Percentiles rank a stretch among this genome's conserved stretches.
Evolutionary conservation across 345 rosid species (phyloP).

Genomic region (Linum trigynum): DNA sequence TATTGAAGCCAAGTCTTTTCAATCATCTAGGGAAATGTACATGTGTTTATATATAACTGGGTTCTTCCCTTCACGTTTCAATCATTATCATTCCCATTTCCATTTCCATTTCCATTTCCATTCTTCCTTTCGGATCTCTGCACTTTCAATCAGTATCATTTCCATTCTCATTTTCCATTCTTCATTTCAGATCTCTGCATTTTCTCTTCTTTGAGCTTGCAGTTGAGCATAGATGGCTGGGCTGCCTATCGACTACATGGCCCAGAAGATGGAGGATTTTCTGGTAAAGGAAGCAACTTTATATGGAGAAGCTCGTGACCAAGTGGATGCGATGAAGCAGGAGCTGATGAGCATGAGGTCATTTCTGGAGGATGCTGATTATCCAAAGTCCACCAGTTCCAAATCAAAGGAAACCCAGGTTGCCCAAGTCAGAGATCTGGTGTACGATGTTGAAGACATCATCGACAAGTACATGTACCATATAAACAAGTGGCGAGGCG

Average conservation of each 20-base stretch:
- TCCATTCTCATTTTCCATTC: not conserved
- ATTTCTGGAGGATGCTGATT: conserved; percentile 23
- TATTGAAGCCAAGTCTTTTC: not conserved
- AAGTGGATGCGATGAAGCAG: conserved; percentile 24
- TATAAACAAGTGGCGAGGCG: conserved; percentile 10
- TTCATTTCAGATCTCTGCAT: too few species aligned
- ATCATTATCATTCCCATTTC: not conserved
- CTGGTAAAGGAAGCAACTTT: conserved; percentile 27
- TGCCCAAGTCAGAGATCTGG: conserved; percentile 17
- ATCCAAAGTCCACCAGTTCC: not conserved
- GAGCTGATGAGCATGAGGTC: conserved; percentile 29
- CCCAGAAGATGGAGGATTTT: conserved; percentile 16
- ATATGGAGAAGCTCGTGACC: conserved; percentile 16
- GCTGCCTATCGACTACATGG: conserved; percentile 15
- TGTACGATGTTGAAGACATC: conserved; percentile 30
- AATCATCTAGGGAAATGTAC: not conserved
- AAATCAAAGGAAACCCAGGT: conserved; percentile 25
- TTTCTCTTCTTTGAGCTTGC: not conserved
- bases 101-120: too few species aligned
- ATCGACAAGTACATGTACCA: conserved; percentile 27
- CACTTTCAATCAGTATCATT: not conserved
- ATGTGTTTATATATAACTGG: not conserved
- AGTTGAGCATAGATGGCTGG: conserved; percentile 16
- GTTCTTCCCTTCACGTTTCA: not conserved
- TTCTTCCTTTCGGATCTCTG: too few species aligned